A percentile compares a stretch with the other conserved stretches of the same genome.
Evolutionary conservation across 2,329 filamentous ascomycete genomes (phyloP).

Genomic region (Sporothrix dimorphospora): DNA sequence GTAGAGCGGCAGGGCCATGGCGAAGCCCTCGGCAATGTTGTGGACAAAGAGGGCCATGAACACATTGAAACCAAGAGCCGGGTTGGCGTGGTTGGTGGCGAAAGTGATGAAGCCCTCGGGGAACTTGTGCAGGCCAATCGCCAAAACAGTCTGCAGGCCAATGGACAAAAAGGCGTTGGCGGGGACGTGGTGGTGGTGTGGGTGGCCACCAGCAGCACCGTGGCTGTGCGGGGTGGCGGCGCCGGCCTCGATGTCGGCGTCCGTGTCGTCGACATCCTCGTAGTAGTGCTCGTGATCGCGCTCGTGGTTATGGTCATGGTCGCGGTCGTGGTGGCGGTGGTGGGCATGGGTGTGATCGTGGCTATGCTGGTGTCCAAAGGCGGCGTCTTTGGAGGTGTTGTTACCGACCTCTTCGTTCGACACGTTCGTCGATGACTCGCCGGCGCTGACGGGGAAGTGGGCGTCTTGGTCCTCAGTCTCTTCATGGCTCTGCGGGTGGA

Average conservation of each 20-base stretch:
- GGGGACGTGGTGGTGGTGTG: constrained; percentile 91
- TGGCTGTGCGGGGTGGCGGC: constrained; percentile 37
- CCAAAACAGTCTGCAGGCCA: constrained; percentile 92
- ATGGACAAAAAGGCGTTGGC: constrained; percentile 92
- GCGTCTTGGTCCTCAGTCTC: constrained; percentile 37
- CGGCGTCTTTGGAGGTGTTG: constrained; percentile 19
- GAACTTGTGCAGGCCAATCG: constrained; percentile 94
- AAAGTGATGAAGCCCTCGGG: constrained; percentile 89
- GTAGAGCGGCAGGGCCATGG: constrained; percentile 89
- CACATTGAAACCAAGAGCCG: constrained; percentile 82
- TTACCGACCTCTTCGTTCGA: constrained; percentile 36
- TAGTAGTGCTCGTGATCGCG: background rate
- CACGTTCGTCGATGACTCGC: constrained; percentile 16
- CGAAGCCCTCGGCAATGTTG: constrained; percentile 97
- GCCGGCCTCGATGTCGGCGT: constrained; percentile 31
- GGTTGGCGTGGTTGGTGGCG: constrained; percentile 95
- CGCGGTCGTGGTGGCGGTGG: constrained; percentile 27
- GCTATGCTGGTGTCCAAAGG: constrained; percentile 23
- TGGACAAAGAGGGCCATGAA: constrained; percentile 97
- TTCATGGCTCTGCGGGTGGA: constrained; percentile 35
- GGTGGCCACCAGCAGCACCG: constrained; percentile 31
- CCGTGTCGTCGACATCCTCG: constrained; percentile 31
- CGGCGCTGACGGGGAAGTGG: background rate
- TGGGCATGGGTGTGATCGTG: background rate
- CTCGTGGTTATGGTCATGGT: background rate